Conservation (phyloP, 2,329 filamentous ascomycete genomes). For the Aspergillus candidus region DNA sequence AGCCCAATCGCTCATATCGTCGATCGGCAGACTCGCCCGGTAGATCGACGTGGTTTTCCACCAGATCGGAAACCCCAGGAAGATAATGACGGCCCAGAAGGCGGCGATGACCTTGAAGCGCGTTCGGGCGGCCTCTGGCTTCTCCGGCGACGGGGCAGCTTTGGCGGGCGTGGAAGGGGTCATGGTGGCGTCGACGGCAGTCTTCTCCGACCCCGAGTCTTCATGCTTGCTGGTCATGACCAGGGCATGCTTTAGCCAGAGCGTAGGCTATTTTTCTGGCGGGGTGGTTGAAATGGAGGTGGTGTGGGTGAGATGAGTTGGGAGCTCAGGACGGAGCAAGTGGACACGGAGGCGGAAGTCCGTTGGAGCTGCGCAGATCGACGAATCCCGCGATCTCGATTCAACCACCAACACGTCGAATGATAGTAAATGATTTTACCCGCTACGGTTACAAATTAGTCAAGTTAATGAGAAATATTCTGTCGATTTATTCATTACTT, state of each 20-base stretch:
- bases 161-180: constrained; percentile 18
- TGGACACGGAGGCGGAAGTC: no score
- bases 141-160: constrained; percentile 68
- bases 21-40: constrained; percentile 73
- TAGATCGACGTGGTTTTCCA: constrained; percentile 92
- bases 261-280: neutral
- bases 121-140: constrained; percentile 59
- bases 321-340: no score
- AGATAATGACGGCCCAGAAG: constrained; percentile 82
- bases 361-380: no score
- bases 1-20: constrained; percentile 85
- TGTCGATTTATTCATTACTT: no score
- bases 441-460: no score
- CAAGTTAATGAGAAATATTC: no score
- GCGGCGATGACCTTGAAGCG: constrained; percentile 72
- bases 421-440: no score
- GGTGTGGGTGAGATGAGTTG: no score
- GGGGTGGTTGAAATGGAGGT: constrained; percentile 2
- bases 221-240: constrained; percentile 30
- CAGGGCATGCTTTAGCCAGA: constrained; percentile 26
- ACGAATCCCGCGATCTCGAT: no score
- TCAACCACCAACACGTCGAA: no score
- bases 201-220: constrained; percentile 26
- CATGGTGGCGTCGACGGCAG: constrained; percentile 14
- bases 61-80: constrained; percentile 88